Evolutionary conservation across 768 basidiomycete species (phyloP), one percentile per base, ranked within the genome.

Genomic region (Symmetrospora coprosmae): DNA sequence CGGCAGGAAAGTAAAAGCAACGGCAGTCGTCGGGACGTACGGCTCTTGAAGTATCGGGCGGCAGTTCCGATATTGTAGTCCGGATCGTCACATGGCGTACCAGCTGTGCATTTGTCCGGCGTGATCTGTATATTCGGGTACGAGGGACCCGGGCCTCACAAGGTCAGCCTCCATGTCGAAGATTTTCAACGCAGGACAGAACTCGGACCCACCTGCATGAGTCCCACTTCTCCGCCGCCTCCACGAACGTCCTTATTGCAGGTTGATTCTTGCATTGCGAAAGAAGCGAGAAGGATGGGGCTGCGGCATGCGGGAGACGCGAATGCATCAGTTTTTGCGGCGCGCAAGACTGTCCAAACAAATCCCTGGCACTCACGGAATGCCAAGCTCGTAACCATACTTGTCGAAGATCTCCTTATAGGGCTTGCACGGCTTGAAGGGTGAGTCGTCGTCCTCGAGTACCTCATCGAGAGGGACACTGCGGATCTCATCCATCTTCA

Each of bases 251-350:
- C 17, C 9, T 47, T 21, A 13, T 83, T 81, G 76, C 88, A 92
- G 25, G 74, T 74, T 28, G 79, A 81, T 70, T 92, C 90, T 70
- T 91, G 87, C 85, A 92, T 84, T 37, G 87, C 87, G 64, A 92
- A 83, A 0, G 87, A 79, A 2, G 87, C 87, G 30, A 90, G 71
- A 65, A 91, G 73, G 69, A 88, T 85, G 6, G 85, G 71, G 31
- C n/a, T n/a, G n/a, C n/a, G n/a, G n/a, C n/a, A n/a, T n/a, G n/a
- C n/a, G n/a, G n/a, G n/a, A n/a, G n/a, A n/a, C n/a, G n/a, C n/a
- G n/a, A n/a, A n/a, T n/a, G n/a, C n/a, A n/a, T n/a, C n/a, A n/a
- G n/a, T n/a, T n/a, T n/a, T n/a, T n/a, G n/a, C n/a, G n/a, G n/a
- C n/a, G n/a, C n/a, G n/a, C n/a, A n/a, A n/a, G n/a, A n/a, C n/a